Conservation (phyloP, 75 land plant genomes). For the Sequoiadendron giganteum region DNA sequence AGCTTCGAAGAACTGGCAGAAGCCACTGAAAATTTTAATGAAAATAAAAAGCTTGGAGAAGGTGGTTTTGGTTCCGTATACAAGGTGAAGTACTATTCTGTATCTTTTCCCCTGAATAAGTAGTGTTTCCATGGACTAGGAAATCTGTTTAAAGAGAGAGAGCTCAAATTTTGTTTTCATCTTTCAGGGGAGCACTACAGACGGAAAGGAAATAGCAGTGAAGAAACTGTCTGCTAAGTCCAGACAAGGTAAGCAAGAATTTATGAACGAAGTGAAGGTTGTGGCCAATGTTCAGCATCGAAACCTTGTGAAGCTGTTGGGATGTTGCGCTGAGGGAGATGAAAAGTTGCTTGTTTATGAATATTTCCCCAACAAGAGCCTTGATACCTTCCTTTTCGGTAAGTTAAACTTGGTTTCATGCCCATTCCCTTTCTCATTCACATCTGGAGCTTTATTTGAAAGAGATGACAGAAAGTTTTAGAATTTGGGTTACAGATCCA, state of each 20-base stretch:
- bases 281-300: slow-evolving; percentile 12
- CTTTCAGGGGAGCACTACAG: not conserved
- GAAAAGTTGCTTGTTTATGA: slow-evolving; percentile 23
- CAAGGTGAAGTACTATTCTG: not conserved
- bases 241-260: slow-evolving; percentile 4
- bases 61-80: not conserved
- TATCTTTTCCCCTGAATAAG: not conserved
- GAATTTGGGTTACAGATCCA: not conserved
- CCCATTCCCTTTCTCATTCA: too few relatives aligned
- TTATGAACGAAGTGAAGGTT: slow-evolving; percentile 21
- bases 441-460: too few relatives aligned
- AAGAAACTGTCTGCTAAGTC: not conserved
- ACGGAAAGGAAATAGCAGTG: slow-evolving; percentile 13
- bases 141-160: not conserved
- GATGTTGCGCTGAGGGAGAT: slow-evolving; percentile 12
- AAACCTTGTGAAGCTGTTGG: slow-evolving; percentile 17
- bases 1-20: not conserved
- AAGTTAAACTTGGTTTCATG: too few relatives aligned
- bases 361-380: slow-evolving; percentile 7
- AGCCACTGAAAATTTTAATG: not conserved
- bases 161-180: not conserved
- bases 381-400: too few relatives aligned
- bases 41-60: not conserved
- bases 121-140: not conserved
- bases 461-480: too few relatives aligned